Base-by-base conservation (phyloP, 257 asterid species). In the Solanum bulbocastanum region DNA sequence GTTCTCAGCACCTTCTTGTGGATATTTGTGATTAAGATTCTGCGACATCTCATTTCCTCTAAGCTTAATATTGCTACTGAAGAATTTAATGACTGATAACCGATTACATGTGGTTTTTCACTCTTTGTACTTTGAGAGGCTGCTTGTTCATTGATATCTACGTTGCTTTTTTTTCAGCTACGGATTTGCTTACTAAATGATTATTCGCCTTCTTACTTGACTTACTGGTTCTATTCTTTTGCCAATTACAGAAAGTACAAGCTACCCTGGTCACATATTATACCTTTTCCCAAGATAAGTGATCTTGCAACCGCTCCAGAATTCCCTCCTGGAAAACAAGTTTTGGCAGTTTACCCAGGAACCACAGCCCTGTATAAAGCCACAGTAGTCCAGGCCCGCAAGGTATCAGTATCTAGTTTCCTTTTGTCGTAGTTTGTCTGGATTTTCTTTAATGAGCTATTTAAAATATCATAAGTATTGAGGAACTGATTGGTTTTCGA, bases 361-460 rank as follows among this genome's bases (percentile, higher is more conserved):
- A 97, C 99, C 89, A 96, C 98, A 3, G 98, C 99, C 13, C 93
- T 97, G 44, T 97, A 96, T 87, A 97, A 96, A 93, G 99, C 99
- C 30, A 97, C 99, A 8, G 99, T 97, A 33, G 97, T 92, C 90
- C 98, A 90, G 90, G 83, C 95, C 84, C 98, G 98, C 65, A 97
- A 97, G 98, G 99, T 97, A 93, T 58, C 62, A 12, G 6, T 82
- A 86, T 76, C 39, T 88, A 60, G 46, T 18, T 69, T 62, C 44
- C 46, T 40, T 69, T 46, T 23, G 69, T 23, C 10, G 5, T 39
- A 36, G 68, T 46, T 66, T 16, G 14, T 44, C 46, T 13, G 23
- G 12, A 39, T 69, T 11, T 44, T 16, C 40, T 65, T 66, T 85
- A 86, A 36, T 49, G 85, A 46, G 9, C 30, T 81, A 18, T 36